Base-by-base conservation (phyloP, 306 rosid genomes). In the Quercus gilva region DNA sequence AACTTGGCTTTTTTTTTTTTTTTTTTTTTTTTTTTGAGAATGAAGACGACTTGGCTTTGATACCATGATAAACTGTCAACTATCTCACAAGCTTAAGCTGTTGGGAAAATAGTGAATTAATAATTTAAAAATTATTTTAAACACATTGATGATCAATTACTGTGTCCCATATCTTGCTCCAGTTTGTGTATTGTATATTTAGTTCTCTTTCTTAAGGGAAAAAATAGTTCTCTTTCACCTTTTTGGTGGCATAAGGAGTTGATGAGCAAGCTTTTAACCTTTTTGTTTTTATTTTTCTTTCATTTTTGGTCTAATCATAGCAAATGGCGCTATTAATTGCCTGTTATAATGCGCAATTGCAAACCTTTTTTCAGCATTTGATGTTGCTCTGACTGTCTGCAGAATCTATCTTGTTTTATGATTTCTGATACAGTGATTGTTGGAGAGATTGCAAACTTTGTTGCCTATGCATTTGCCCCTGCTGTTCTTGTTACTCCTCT, bases 381-480 rank as follows among this genome's bases (percentile, higher is more conserved):
- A 61, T 35, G 53, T 77, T 75, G 49, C 80, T 78, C 83, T 84
- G 86, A 87, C 75, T 78, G 79, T 80, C 71, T 69, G 74, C 84
- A 82, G 85, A 84, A 84, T 69, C 59, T 64, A 51, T 85, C n/a
- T 85, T 87, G 74, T 84, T 80, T 52, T 86, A 26, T 82, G 79
- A 79, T 83, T 75, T 87, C 59, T 86, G 74, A 83, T 88, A 65
- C 85, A 94, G 98, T 94, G 98, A 84, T 94, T 84, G 91, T 88
- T 45, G 98, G 98, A 74, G 97, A 91, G 88, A 76, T 87, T 74
- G 97, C 97, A 63, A 94, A 94, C 76, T 94, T 94, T 73, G 77
- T 87, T 76, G 98, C 98, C 0, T 94, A 94, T 80, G 98, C 97
- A 45, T 94, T 91, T 89, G 94, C 98, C 69, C 98, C 98, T 2